These are phyloP conservation scores for Firmiana major DNA, from an alignment of 345 rosid species.

Conservation along the genomic window DNA sequence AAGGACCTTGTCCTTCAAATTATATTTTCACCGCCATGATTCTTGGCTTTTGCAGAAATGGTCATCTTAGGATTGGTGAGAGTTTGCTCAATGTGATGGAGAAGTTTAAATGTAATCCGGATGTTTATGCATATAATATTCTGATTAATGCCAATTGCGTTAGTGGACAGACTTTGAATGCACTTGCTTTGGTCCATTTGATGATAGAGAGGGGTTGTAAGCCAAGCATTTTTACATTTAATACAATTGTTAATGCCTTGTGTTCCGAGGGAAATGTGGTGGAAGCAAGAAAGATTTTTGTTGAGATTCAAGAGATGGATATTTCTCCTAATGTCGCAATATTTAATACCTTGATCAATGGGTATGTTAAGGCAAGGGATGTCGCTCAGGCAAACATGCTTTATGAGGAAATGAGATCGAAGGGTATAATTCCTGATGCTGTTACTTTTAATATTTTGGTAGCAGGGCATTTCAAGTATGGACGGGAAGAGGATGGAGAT, in stretches of 20 bases:
- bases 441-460: slow-evolving; percentile 62
- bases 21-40: slow-evolving; percentile 45
- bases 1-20: slow-evolving; percentile 53
- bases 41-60: slow-evolving; percentile 58
- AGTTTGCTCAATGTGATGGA: slow-evolving; percentile 55
- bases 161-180: slow-evolving; percentile 40
- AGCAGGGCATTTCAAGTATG: slow-evolving; percentile 58
- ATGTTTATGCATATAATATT: slow-evolving; percentile 56
- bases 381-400: slow-evolving; percentile 48
- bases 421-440: slow-evolving; percentile 55
- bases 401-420: slow-evolving; percentile 52
- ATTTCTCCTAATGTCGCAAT: slow-evolving; percentile 42
- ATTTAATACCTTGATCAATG: slow-evolving; percentile 60
- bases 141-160: slow-evolving; percentile 52
- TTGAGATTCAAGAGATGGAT: slow-evolving; percentile 41
- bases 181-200: slow-evolving; percentile 39
- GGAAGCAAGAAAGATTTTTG: slow-evolving; percentile 48
- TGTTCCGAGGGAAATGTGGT: slow-evolving; percentile 55
- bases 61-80: slow-evolving; percentile 41
- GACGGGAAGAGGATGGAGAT: slow-evolving; percentile 48
- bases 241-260: slow-evolving; percentile 47
- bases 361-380: slow-evolving; percentile 64
- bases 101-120: slow-evolving; percentile 51
- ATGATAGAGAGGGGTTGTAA: slow-evolving; percentile 55
- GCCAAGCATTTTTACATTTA: slow-evolving; percentile 49